A percentile compares a stretch with the other conserved stretches of the same genome.
phyloP scores from a whole-genome alignment of 2,329 filamentous ascomycete species.

The Phaeosphaeria sp. region DNA sequence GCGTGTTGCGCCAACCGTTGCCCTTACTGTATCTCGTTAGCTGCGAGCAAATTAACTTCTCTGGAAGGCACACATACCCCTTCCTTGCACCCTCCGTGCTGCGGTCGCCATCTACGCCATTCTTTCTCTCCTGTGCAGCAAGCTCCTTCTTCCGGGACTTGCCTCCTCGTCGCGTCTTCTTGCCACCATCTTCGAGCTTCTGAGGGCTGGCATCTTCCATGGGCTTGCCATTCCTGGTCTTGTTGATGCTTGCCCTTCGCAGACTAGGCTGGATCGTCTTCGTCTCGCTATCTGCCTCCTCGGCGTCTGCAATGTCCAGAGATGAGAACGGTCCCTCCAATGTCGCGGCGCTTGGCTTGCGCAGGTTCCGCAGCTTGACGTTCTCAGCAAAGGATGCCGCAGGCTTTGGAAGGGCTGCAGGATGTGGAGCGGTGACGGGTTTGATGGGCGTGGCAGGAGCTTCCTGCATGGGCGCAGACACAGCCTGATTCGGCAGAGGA shows the following conservation, averaged over 20 bases:
- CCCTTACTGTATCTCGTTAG: constrained; percentile 52
- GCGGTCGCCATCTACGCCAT: constrained; percentile 33
- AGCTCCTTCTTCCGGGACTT: constrained; percentile 55
- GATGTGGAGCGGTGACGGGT: constrained; percentile 43
- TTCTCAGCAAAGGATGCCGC: constrained; percentile 48
- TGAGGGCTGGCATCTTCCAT: constrained; percentile 44
- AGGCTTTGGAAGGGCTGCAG: constrained; percentile 44
- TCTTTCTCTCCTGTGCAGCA: constrained; percentile 50
- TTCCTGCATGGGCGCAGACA: constrained; percentile 39
- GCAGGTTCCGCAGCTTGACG: constrained; percentile 34
- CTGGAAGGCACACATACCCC: constrained; percentile 42
- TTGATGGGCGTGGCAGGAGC: constrained; percentile 55
- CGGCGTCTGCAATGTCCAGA: constrained; percentile 49
- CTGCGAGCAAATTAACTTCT: constrained; percentile 9
- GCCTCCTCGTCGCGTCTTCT: constrained; percentile 55
- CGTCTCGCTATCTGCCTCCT: constrained; percentile 46
- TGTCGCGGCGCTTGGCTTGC: constrained; percentile 48
- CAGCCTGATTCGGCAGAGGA: constrained; percentile 23
- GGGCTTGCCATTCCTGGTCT: constrained; percentile 50
- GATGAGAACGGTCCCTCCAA: constrained; percentile 50
- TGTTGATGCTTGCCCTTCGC: constrained; percentile 48
- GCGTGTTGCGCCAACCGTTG: constrained; percentile 73
- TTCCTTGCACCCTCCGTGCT: constrained; percentile 40
- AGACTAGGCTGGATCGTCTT: constrained; percentile 30
- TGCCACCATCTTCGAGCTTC: constrained; percentile 48